Percentiles rank a stretch among this genome's conserved stretches.
phyloP scores from a whole-genome alignment of 345 rosid genomes.

The Eutrema heterophyllum region DNA sequence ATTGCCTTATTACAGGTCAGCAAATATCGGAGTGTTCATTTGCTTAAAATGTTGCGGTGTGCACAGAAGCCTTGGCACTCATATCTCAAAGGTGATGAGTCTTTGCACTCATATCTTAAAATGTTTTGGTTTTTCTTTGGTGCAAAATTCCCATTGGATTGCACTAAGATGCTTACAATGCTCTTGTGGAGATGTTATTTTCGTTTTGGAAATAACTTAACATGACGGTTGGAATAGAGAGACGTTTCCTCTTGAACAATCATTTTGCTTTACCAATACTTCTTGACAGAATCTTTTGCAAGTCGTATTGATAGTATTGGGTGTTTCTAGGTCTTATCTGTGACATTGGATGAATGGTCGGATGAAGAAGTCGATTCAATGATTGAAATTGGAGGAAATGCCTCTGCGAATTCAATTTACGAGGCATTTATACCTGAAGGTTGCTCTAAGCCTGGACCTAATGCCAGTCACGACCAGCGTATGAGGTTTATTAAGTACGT shows the following conservation, averaged over 20 bases:
- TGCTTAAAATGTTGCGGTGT: constrained; percentile 97
- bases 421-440: constrained; percentile 89
- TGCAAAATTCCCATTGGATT: neutral
- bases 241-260: neutral
- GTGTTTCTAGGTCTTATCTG: constrained; percentile 71
- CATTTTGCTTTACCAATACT: neutral
- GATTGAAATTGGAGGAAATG: constrained; percentile 94
- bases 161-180: neutral
- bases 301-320: neutral
- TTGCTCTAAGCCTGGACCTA: constrained; percentile 70
- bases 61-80: constrained; percentile 97
- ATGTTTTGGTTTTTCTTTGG: neutral
- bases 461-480: constrained; percentile 74
- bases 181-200: neutral
- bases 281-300: neutral
- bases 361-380: constrained; percentile 83
- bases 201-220: neutral
- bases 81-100: constrained; percentile 86
- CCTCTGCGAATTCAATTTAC: constrained; percentile 81
- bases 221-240: neutral
- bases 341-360: constrained; percentile 96
- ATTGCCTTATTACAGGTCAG: constrained; percentile 58
- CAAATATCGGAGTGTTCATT: constrained; percentile 92
- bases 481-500: constrained; percentile 69
- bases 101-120: no score